These are phyloP conservation scores for Corymbia maculata DNA, from an alignment of 345 rosid species.

Conservation along the genomic window DNA sequence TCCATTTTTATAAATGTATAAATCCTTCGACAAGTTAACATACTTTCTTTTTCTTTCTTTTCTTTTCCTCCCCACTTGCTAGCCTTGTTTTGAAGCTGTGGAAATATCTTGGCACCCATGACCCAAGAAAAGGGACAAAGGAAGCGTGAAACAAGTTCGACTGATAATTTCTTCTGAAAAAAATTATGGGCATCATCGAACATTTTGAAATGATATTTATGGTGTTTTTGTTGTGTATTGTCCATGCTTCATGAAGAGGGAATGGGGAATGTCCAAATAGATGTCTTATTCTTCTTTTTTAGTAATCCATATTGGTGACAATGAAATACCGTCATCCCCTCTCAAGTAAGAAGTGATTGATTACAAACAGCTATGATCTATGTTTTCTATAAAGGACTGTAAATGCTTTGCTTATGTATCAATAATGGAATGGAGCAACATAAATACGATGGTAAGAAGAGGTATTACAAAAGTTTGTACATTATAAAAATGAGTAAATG, in stretches of 20 bases:
- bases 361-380: background rate
- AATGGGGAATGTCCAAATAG: background rate
- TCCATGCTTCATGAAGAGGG: background rate
- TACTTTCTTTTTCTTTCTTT: background rate
- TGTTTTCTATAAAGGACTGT: background rate
- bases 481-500: background rate
- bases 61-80: background rate
- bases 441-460: background rate
- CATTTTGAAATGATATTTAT: background rate
- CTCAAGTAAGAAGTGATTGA: background rate
- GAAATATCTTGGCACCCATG: background rate
- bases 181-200: background rate
- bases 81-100: background rate
- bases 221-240: background rate
- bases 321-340: background rate
- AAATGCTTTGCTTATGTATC: background rate
- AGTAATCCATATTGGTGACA: background rate
- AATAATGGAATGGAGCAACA: background rate
- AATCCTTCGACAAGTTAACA: background rate
- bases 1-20: background rate
- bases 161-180: background rate
- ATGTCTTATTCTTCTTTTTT: background rate
- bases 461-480: background rate
- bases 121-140: background rate
- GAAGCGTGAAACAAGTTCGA: background rate